Evolutionary conservation across 768 basidiomycete genomes (phyloP).

Genomic region (Boletus insuetus): DNA sequence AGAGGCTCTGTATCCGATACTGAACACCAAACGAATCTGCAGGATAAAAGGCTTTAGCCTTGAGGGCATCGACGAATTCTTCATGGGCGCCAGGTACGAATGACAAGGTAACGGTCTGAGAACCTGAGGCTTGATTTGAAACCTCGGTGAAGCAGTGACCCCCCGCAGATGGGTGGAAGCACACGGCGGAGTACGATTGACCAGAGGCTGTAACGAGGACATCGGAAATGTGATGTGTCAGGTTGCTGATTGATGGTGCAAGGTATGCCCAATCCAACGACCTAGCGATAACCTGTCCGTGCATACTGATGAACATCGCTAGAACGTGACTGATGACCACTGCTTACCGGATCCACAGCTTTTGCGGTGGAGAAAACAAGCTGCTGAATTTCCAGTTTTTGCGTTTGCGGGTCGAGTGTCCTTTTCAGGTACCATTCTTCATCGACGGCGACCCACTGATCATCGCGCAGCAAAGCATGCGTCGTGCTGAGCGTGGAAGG

Average conservation of each 20-base stretch:
- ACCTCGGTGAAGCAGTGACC: slow-evolving; percentile 41
- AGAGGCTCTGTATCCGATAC: slow-evolving; percentile 48
- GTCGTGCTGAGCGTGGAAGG: slow-evolving; percentile 51
- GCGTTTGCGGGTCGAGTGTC: slow-evolving; percentile 26
- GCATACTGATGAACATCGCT: slow-evolving; percentile 2
- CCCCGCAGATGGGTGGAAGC: slow-evolving; percentile 38
- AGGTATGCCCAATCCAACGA: slow-evolving; percentile 41
- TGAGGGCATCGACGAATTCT: slow-evolving; percentile 45
- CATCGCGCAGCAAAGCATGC: slow-evolving; percentile 50
- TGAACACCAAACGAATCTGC: slow-evolving; percentile 42
- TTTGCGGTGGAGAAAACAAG: slow-evolving; percentile 46
- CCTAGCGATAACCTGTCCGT: slow-evolving; percentile 26
- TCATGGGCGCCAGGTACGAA: slow-evolving; percentile 50
- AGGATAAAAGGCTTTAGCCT: slow-evolving; percentile 26
- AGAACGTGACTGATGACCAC: neutral
- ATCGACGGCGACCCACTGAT: slow-evolving; percentile 62
- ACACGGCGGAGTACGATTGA: slow-evolving; percentile 48
- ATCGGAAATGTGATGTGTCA: slow-evolving; percentile 48
- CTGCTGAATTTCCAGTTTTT: slow-evolving; percentile 70
- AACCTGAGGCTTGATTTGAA: slow-evolving; percentile 33
- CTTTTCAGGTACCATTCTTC: slow-evolving; percentile 50
- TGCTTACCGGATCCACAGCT: slow-evolving; percentile 37
- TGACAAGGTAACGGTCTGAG: slow-evolving; percentile 47
- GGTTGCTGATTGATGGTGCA: slow-evolving; percentile 41
- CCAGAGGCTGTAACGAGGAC: slow-evolving; percentile 42